Percentiles rank a stretch among this genome's conserved stretches.
Evolutionary conservation across 306 rosid species (phyloP).

Genomic region (Vicia faba): DNA sequence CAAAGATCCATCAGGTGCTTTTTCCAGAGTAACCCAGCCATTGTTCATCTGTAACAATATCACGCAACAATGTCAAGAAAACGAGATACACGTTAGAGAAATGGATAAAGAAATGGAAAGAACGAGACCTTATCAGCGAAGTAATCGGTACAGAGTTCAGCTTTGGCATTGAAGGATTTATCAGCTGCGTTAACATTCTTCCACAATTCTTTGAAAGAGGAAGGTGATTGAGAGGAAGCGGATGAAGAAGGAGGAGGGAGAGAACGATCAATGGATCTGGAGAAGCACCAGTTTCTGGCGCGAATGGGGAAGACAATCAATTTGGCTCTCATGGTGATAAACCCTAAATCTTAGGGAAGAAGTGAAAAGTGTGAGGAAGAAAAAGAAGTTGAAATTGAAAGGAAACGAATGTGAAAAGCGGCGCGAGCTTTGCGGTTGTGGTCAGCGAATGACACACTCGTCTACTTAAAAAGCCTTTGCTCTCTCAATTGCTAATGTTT

Average conservation of each 20-base stretch:
- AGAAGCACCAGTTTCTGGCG: constrained; percentile 86
- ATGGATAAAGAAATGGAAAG: neutral
- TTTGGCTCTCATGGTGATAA: constrained; percentile 73
- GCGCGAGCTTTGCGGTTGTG: constrained; percentile 4
- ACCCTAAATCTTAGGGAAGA: neutral
- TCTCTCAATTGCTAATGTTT: too few species aligned
- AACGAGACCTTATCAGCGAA: constrained; percentile 61
- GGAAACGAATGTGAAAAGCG: neutral
- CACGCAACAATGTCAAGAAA: neutral
- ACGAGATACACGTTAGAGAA: constrained; percentile 9
- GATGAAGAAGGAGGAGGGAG: constrained; percentile 39
- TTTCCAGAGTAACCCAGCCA: constrained; percentile 77
- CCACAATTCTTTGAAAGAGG: constrained; percentile 68
- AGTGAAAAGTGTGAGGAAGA: neutral
- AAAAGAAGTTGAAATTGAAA: neutral
- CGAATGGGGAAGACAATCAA: constrained; percentile 81
- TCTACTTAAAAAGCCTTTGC: neutral
- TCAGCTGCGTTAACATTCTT: constrained; percentile 35
- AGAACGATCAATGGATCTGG: constrained; percentile 57
- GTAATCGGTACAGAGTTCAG: constrained; percentile 63
- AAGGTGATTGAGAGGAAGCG: constrained; percentile 51
- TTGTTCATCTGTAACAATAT: constrained; percentile 63
- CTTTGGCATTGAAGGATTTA: constrained; percentile 57
- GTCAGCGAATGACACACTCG: neutral
- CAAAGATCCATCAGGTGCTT: constrained; percentile 65